Evolutionary conservation across 305 asterid species (phyloP), one percentile per base, ranked within the genome.

Genomic region (Fraxinus ornus): DNA sequence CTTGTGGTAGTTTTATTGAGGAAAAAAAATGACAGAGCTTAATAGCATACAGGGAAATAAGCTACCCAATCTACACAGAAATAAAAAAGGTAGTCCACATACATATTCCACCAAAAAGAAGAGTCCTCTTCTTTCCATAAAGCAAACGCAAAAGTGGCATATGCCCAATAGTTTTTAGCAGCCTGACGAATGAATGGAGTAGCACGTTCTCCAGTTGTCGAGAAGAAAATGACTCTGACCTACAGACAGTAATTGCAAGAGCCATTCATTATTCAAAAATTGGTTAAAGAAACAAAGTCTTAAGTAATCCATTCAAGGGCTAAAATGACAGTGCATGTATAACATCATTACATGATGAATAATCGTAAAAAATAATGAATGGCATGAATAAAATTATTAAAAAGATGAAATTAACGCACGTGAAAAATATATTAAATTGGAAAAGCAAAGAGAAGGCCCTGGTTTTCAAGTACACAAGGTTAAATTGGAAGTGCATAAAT

Each of bases 191-290:
- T 87, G 83, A 93, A 89, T 64, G 99, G 99, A 76, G 96, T 87
- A 57, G 99, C 99, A 72, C 99, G 97, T 85, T 97, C 98, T 86
- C 99, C 99, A 17, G 97, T 91, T 86, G 88, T 92, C 76, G 99
- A 97, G 90, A 97, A 86, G 89, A 94, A 88, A 83, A 97, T 91
- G 80, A 94, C 97, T 89, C 89, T 97, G 83, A 97, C 98, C 99
- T 97, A 83, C 73, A 82, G 72, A 77, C 52, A 83, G 82, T 83
- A 83, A 73, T 80, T 79, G 78, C 71, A 74, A 30, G 10, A 17
- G 36, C 19, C 64, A 37, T 79, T 57, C 79, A 39, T 12, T 35
- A 30, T 55, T 64, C 28, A 72, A 32, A 68, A 76, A 55, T 41
- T 26, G 26, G 55, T 21, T 33, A 74, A 37, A 70, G 32, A 78